phyloP scores from a whole-genome alignment of 495 filamentous ascomycete species.

The Niebla homalea region DNA sequence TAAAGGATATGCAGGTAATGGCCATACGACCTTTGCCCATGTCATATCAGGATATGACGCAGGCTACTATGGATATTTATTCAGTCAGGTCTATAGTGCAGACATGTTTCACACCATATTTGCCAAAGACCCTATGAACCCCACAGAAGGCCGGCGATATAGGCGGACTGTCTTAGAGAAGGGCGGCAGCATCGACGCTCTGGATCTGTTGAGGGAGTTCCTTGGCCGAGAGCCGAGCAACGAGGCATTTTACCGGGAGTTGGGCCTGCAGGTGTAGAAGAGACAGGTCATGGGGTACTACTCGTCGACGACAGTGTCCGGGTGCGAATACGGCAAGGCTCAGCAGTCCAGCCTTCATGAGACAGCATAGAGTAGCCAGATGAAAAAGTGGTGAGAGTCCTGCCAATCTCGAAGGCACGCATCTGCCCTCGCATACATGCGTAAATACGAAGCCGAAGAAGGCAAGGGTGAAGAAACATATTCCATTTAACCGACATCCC shows the following conservation, averaged over 20 bases:
- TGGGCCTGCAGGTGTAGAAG: conserved; percentile 26
- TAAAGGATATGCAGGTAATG: conserved; percentile 28
- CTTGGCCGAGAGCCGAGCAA: conserved; percentile 36
- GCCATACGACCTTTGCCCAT: conserved; percentile 58
- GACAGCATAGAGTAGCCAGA: too few species aligned
- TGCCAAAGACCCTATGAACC: conserved; percentile 40
- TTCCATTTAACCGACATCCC: too few species aligned
- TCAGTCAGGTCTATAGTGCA: conserved; percentile 41
- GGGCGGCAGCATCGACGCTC: conserved; percentile 43
- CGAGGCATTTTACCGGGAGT: conserved; percentile 40
- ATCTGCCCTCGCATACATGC: too few species aligned
- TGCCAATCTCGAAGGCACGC: too few species aligned
- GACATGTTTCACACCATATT: conserved; percentile 46
- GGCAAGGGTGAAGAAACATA: too few species aligned
- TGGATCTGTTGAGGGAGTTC: conserved; percentile 39
- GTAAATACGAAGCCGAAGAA: too few species aligned
- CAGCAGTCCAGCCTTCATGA: too few species aligned
- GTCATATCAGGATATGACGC: conserved; percentile 62
- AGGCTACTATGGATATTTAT: conserved; percentile 60
- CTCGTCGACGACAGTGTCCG: too few species aligned
- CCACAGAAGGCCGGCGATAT: conserved; percentile 34
- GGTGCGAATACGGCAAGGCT: too few species aligned
- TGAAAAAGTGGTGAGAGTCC: too few species aligned
- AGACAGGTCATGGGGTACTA: too few species aligned
- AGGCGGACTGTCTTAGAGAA: conserved; percentile 39